These are phyloP conservation scores for Capsella rubella DNA, from an alignment of 441 rosid species.

Conservation along the genomic window DNA sequence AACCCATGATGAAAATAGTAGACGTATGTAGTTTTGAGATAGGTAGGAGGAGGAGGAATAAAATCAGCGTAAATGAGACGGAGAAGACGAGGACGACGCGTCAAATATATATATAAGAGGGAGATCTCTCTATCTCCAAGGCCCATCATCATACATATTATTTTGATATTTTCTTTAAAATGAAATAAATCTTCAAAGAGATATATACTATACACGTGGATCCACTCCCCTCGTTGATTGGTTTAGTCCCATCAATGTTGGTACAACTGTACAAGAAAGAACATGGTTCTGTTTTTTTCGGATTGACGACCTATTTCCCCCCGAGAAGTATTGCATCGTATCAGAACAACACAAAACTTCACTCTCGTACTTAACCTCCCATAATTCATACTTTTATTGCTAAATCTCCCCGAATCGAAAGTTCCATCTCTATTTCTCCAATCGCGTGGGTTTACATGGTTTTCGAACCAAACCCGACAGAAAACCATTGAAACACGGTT, in stretches of 20 bases:
- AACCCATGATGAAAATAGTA: conserved; percentile 35
- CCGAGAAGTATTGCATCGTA: no score
- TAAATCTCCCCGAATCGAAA: no score
- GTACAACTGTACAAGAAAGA: conserved; percentile 16
- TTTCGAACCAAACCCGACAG: no score
- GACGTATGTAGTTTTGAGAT: conserved; percentile 15
- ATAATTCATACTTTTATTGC: no score
- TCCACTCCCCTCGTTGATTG: neutral
- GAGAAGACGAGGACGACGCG: conserved; percentile 42
- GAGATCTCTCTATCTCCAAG: neutral
- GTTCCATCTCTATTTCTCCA: no score
- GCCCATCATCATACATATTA: neutral
- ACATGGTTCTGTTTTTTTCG: conserved; percentile 37
- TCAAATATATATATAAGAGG: conserved; percentile 17
- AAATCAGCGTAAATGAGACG: conserved; percentile 33
- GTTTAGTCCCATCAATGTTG: conserved; percentile 22
- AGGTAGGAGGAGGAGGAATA: neutral
- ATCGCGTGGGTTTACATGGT: no score
- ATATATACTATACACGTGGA: conserved; percentile 30
- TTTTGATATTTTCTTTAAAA: neutral
- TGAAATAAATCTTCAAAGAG: neutral
- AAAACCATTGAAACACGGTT: no score
- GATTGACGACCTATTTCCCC: no score
- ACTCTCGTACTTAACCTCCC: no score
- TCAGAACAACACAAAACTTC: no score